Evolutionary conservation across 208 protist genomes (phyloP), one percentile per base, ranked within the genome.

Genomic region (Leishmania tarentolae): DNA sequence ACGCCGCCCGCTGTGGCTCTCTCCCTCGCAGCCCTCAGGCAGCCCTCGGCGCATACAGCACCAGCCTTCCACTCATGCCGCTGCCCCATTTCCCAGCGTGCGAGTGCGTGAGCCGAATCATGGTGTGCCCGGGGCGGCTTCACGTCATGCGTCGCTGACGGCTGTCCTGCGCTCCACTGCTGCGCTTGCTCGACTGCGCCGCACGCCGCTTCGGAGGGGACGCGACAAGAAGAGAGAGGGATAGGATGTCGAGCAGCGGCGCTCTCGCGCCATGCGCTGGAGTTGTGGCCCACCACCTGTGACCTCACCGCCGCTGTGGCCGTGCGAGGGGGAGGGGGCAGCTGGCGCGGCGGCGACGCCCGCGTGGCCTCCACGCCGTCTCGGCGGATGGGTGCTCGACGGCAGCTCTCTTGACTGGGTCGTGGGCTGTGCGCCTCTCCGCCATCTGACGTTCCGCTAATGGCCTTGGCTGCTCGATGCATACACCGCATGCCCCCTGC

Each of bases 381-480:
- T 35, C 57, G 24, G 24, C 70, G 31, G 79, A 72, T 59, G 79
- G 7, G 31, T 75, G 11, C 40, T 50, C 0, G 53, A 65, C 7
- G 69, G 79, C 44, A 73, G 72, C 73, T 77, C 79, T 21, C 63
- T 82, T 0, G 69, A 82, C 21, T 76, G 69, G 79, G 50, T 78
- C 0, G 72, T 56, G 11, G 79, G 24, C 59, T 82, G 79, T 28
- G 35, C 47, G 0, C 4, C 17, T 40, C 72, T 82, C 72, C 61
- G 79, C 9, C 28, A 82, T 24, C 28, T 82, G 31, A 50, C 42
- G 0, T 17, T 82, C 59, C 79, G 79, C 44, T 59, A 78, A 44
- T 82, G 79, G 21, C 57, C 72, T 19, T 82, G 79, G 79, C 47
- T 82, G 61, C 50, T 82, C 13, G 79, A 82, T 61, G 79, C 46